Evolutionary conservation across 345 rosid genomes (phyloP), one percentile per base, ranked within the genome.

Genomic region (Sonneratia alba): DNA sequence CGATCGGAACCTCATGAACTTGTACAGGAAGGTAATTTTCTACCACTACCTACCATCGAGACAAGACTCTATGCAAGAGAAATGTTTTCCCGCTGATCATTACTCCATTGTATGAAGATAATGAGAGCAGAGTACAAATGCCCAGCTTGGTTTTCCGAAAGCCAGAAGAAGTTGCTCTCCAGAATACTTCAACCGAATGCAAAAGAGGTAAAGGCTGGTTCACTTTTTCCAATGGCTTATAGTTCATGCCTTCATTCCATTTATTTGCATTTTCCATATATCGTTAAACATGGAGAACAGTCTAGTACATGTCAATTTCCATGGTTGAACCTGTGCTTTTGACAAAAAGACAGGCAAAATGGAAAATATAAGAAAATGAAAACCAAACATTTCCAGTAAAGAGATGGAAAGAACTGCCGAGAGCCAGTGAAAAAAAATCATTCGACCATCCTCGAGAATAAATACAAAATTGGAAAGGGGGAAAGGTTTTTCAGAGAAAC

Each of bases 171-270:
- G 77, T 81, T 92, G 22, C 85, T 90, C 82, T 82, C 83, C 18
- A 81, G 86, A 76, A 90, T 90, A 67, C 87, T 92, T 67, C 84
- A 90, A 15, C 90, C 95, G 59, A 78, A 83, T 80, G 85, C 93
- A 32, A 76, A 32, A 62, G 86, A 24, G 88, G 98, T 90, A 83
- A 71, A 49, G 36, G 21, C 21, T 40, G 21, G 37, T 36, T 51
- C 49, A 32, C 42, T 49, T 70, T 70, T 15, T 38, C 51, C 24
- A 55, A 6, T 22, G 56, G 6, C 19, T 49, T 49, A 49, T 16
- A 14, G 0, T 49, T 49, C 19, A 49, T 13, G 3, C 56, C 19
- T 49, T 18, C 19, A 49, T 16, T 49, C 56, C 2, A 49, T 49
- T 14, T 13, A 42, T 49, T 49, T 49, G 21, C 18, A 16, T 49